Evolutionary conservation across 208 protist species (phyloP).

Genomic region (Endotrypanum monterogeii): DNA sequence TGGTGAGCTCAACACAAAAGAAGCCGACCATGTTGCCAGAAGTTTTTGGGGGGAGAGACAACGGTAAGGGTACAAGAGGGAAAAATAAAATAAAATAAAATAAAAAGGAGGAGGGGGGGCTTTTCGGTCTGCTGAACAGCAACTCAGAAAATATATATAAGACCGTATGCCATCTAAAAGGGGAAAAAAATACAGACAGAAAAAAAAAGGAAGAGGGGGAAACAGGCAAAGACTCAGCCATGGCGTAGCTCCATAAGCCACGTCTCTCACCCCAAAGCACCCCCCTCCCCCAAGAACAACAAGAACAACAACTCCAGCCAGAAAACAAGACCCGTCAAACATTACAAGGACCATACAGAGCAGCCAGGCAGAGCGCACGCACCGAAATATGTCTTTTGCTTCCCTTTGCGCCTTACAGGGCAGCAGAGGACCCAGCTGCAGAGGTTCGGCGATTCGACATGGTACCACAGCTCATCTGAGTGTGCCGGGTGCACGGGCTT

Average conservation of each 20-base stretch:
- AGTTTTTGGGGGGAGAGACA: too few relatives aligned
- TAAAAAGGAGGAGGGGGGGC: too few relatives aligned
- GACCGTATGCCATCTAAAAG: neutral
- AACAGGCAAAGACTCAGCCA: neutral
- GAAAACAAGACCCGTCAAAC: too few relatives aligned
- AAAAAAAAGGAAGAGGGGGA: neutral
- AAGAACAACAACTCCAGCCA: too few relatives aligned
- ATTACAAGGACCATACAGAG: too few relatives aligned
- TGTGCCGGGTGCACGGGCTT: slow-evolving; percentile 23
- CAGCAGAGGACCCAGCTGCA: slow-evolving; percentile 1
- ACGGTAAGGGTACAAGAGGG: too few relatives aligned
- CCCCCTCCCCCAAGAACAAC: too few relatives aligned
- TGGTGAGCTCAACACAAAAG: too few relatives aligned
- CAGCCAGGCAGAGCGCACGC: neutral
- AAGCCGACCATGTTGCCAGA: too few relatives aligned
- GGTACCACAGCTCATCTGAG: slow-evolving; percentile 29
- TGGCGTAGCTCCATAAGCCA: too few relatives aligned
- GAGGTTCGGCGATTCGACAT: slow-evolving; percentile 29
- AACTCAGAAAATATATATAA: neutral
- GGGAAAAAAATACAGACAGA: neutral
- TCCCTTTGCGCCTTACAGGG: neutral
- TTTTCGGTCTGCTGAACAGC: neutral
- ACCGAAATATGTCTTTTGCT: neutral
- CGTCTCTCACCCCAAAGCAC: too few relatives aligned
- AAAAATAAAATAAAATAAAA: too few relatives aligned